Base-by-base conservation (phyloP, 768 basidiomycete species). In the Pleurotus citrinopileatus region DNA sequence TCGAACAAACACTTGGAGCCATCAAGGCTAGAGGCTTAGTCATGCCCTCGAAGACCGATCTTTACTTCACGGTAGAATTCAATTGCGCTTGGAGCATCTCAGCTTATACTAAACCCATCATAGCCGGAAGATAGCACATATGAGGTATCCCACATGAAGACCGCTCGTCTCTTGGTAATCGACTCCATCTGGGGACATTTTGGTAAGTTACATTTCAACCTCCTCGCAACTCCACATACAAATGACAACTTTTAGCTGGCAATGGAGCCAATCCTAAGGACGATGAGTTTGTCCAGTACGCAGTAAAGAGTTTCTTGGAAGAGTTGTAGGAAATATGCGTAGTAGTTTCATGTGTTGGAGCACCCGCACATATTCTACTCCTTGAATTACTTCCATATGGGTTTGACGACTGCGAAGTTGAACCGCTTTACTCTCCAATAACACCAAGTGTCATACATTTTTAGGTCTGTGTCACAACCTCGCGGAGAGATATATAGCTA, bases 31-130 rank as follows among this genome's bases (percentile, higher is more conserved):
- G 71, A 54, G 81, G 80, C 2, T 58, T 83, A 37, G 74, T 83
- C 44, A 80, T 83, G 79, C 81, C 82, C 3, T 76, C 74, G 58
- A 81, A 79, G 67, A 82, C 79, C 0, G 82, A 83, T 56, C 62
- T 84, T 29, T 82, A 82, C 61, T 83, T 84, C 63, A 70, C 32
- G 32, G 32, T 34, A 34, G 32, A n/a, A 1, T 34, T 34, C 32
- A 3, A 34, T 15, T 34, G 10, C 32, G 9, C 32, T 7, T 20
- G n/a, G 10, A 23, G 42, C n/a, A 34, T n/a, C 32, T 1, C 2
- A 3, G 9, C 32, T 34, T n/a, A 34, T n/a, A 10, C 32, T n/a
- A 34, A 34, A 34, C n/a, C 32, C 32, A n/a, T 10, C 32, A 34
- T 34, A 83, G 80, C 81, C 80, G 1, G 80, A 82, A 58, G 82